Base-by-base conservation (phyloP, 2,329 filamentous ascomycete genomes). In the Botryotinia convoluta region DNA sequence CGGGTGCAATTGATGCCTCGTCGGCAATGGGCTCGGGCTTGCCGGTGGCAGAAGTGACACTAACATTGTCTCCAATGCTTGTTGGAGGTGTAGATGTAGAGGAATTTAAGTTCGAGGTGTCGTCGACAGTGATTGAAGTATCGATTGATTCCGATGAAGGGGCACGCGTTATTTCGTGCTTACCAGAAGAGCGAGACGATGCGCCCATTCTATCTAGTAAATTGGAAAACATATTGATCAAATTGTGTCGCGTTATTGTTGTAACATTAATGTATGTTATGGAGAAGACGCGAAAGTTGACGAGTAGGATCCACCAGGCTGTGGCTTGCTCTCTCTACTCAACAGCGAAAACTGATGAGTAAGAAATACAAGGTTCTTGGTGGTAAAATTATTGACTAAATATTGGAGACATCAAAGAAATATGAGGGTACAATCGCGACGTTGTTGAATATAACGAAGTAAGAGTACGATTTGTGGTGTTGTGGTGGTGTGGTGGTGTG, bases 51-150 rank as follows among this genome's bases (percentile, higher is more conserved):
- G 87, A 87, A 71, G 85, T 84, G 73, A 90, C 83, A 82, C 89
- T 91, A 74, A 84, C 85, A 77, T 84, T 86, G 80, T 92, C 90
- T 79, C 87, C 88, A 77, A 90, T 84, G 77, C 89, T 92, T 67
- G 90, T 92, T 37, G 90, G 89, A 64, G 91, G 90, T 73, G 91
- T 92, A 16, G 78, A 79, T 39, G 79, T 80, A 59, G 77, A 79
- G 54, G 78, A 79, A 72, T 76, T 76, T 71, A 75, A 74, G 71
- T 79, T 78, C n/a, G 78, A 76, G 44, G 75, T 73, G 57, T 75
- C 74, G 64, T 80, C 79, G 73, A 77, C 78, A 39, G 79, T 80
- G 61, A 78, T 76, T 48, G 73, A 69, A 67, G 79, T 80, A 18
- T 76, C 61, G 37, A 77, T 71, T 16, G 80, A 81, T 57, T 79